Evolutionary conservation across 2,329 filamentous ascomycete species (phyloP).

Genomic region (Trematosphaeria pertusa): DNA sequence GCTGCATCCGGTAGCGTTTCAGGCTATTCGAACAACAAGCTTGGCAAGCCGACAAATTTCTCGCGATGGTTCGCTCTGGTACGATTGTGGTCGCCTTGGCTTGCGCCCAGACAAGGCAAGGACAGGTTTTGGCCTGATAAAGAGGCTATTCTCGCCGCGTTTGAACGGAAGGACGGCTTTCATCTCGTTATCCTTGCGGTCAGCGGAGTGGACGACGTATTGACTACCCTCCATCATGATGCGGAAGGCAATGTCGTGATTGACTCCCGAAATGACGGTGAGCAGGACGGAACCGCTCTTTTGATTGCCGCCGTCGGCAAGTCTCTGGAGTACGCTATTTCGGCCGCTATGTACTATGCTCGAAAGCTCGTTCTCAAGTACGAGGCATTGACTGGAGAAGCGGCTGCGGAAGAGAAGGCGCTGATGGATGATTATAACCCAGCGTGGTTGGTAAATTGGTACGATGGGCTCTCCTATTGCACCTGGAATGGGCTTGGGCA

Average conservation of each 20-base stretch:
- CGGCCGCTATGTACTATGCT: conserved; percentile 88
- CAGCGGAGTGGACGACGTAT: conserved; percentile 74
- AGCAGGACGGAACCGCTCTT: conserved; percentile 61
- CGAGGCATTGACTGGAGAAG: conserved; percentile 53
- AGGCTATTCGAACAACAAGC: conserved; percentile 59
- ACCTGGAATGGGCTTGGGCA: conserved; percentile 96
- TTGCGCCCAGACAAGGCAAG: conserved; percentile 85
- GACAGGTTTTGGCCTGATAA: conserved; percentile 72
- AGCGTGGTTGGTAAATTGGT: conserved; percentile 85
- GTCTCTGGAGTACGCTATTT: conserved; percentile 76
- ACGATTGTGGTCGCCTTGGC: conserved; percentile 81
- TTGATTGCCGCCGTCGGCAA: conserved; percentile 76
- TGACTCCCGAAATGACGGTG: conserved; percentile 74
- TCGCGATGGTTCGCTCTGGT: conserved; percentile 84
- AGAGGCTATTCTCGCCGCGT: conserved; percentile 79
- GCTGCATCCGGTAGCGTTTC: conserved; percentile 66
- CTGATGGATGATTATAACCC: conserved; percentile 59
- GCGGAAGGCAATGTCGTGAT: conserved; percentile 71
- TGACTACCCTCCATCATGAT: conserved; percentile 72
- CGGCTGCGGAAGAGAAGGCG: conserved; percentile 56
- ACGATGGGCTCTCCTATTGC: conserved; percentile 91
- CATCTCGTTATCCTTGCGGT: conserved; percentile 81
- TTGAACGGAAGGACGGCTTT: conserved; percentile 73
- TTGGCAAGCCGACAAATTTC: conserved; percentile 70
- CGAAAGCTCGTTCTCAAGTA: conserved; percentile 65